Evolutionary conservation across 2,329 filamentous ascomycete species (phyloP), one percentile per base, ranked within the genome.

Genomic region (Aspergillus sp.): DNA sequence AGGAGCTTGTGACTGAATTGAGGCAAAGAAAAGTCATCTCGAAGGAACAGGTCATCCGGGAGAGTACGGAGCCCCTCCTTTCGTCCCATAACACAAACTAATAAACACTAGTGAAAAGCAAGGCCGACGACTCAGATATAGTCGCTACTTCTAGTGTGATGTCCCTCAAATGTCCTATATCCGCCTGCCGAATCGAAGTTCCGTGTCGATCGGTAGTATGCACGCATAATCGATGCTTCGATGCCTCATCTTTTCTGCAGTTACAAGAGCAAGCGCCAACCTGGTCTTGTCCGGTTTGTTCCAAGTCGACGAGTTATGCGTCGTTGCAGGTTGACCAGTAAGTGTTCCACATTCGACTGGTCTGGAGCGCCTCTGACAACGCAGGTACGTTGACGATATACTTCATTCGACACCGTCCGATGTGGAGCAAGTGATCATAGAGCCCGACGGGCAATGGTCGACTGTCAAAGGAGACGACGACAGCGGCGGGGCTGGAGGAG

Each of bases 251-350:
- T 2, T 99, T 97, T 68, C 80, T 99, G 17, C 90, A 96, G 63
- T 76, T 99, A 23, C 93, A 97, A 69, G 91, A 97, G 69, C 94
- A 99, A 76, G 93, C 91, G 0, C 94, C 94, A 0, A 95, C 94
- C 16, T 99, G 94, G 94, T 80, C 86, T n/a, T 99, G 94, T 65
- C 94, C 94, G 0, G 87, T 97, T 19, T 99, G 94, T 76, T 93
- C 88, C 71, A 95, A 92, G 65, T 74, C 83, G 0, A 87, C 91
- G 1, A 84, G 86, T 0, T 99, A 90, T 70, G 88, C 93, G 47
- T 86, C 83, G 45, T 76, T 99, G 20, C 91, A 90, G 10, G 85
- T 97, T 25, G 94, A 99, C 62, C 88, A 94, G 84, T 94, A 78
- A 73, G 85, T 75, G 3, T n/a, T 14, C 9, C 20, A 20, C 20